These are phyloP conservation scores for Pulveroboletus sp. DNA, from an alignment of 768 basidiomycete genomes.

Conservation along the genomic window DNA sequence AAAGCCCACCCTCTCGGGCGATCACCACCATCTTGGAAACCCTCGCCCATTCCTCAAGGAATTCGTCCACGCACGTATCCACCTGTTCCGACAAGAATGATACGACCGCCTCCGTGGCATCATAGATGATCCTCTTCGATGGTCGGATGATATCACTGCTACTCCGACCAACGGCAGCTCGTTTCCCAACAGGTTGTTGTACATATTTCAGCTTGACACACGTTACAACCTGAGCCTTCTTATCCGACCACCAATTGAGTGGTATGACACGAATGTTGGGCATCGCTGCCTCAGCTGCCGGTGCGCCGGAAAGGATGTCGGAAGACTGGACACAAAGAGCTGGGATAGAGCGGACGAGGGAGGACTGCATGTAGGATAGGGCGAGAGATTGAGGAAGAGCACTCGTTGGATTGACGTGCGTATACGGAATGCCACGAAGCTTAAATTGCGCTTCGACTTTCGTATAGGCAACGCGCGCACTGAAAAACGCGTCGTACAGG, in stretches of 20 bases:
- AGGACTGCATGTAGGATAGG: conserved; percentile 59
- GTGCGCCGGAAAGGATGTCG: conserved; percentile 75
- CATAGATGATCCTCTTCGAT: conserved; percentile 84
- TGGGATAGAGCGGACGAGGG: conserved; percentile 73
- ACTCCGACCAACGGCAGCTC: conserved; percentile 48
- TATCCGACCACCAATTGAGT: conserved; percentile 87
- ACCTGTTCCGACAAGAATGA: conserved; percentile 86
- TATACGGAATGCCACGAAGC: conserved; percentile 70
- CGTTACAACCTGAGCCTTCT: conserved; percentile 76
- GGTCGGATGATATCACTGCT: conserved; percentile 64
- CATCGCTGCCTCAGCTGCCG: conserved; percentile 90
- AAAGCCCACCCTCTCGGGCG: conserved; percentile 71
- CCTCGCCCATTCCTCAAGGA: conserved; percentile 88
- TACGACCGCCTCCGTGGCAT: conserved; percentile 82
- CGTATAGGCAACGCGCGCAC: conserved; percentile 86
- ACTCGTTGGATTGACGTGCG: conserved; percentile 60
- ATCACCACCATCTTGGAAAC: conserved; percentile 94
- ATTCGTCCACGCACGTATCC: conserved; percentile 83
- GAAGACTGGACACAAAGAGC: conserved; percentile 78
- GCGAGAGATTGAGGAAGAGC: conserved; percentile 39
- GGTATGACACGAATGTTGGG: conserved; percentile 87
- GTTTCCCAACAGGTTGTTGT: conserved; percentile 76
- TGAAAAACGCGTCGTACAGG: conserved; percentile 25
- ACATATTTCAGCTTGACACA: conserved; percentile 90
- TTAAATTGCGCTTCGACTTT: conserved; percentile 88